Evolutionary conservation across 805 yeast genomes (phyloP).

Genomic region (Candida verbasci): DNA sequence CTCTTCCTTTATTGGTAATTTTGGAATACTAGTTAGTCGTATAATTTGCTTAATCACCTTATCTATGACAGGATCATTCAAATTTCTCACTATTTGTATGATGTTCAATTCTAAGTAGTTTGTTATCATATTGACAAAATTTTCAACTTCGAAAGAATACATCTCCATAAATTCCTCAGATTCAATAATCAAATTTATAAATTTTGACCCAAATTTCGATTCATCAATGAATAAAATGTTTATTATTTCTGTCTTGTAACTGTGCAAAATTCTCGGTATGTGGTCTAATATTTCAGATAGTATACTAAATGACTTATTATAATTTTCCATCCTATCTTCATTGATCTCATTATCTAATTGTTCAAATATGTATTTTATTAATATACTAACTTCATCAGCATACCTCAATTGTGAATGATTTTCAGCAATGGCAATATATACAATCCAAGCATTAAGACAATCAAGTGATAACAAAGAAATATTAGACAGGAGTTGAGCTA

Average conservation of each 20-base stretch:
- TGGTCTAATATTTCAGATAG: conserved; percentile 44
- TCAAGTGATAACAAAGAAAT: conserved; percentile 15
- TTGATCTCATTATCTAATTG: conserved; percentile 10
- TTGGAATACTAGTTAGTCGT: conserved; percentile 52
- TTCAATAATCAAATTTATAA: conserved; percentile 29
- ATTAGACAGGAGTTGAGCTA: conserved; percentile 5
- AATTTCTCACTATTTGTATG: conserved; percentile 34
- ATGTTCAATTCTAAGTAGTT: conserved; percentile 46
- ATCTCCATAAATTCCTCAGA: conserved; percentile 24
- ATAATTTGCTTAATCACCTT: conserved; percentile 46
- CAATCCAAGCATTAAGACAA: conserved; percentile 33
- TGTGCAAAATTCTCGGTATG: conserved; percentile 37
- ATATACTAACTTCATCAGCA: conserved; percentile 17
- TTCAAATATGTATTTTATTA: conserved; percentile 19
- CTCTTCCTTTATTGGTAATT: conserved; percentile 58
- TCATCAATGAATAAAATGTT: conserved; percentile 34
- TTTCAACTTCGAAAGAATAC: conserved; percentile 30
- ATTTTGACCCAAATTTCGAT: conserved; percentile 42
- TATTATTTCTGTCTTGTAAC: conserved; percentile 24
- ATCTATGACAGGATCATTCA: conserved; percentile 31
- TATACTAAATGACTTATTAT: conserved; percentile 26
- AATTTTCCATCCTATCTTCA: conserved; percentile 12
- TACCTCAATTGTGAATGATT: conserved; percentile 29
- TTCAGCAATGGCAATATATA: conserved; percentile 34
- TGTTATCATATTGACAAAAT: conserved; percentile 43